phyloP scores from a whole-genome alignment of 345 rosid species.

The Mercurialis annua region DNA sequence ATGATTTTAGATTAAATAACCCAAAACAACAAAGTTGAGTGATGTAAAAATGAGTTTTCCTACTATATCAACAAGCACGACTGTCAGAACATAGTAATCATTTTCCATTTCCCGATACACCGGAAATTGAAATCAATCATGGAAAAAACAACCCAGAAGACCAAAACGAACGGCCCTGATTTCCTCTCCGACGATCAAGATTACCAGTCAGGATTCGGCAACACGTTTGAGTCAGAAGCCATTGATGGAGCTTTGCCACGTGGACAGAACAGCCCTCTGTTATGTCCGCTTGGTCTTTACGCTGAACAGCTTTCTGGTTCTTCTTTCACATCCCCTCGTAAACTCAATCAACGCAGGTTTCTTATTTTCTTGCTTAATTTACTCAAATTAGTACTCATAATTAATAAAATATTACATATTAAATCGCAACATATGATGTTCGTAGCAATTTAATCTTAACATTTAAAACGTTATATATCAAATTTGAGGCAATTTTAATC shows the following conservation, averaged over 20 bases:
- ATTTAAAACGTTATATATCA: too few relatives aligned
- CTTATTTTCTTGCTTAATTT: neutral
- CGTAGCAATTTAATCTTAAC: too few relatives aligned
- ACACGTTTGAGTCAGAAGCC: conserved; percentile 73
- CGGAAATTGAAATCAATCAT: neutral
- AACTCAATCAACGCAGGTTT: conserved; percentile 68
- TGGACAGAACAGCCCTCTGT: conserved; percentile 82
- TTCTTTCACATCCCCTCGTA: conserved; percentile 90
- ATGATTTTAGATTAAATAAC: too few relatives aligned
- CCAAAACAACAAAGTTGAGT: too few relatives aligned
- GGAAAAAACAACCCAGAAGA: neutral
- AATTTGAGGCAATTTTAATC: too few relatives aligned
- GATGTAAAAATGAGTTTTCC: too few relatives aligned
- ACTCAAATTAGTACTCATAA: neutral
- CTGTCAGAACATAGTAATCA: too few relatives aligned
- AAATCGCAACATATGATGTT: too few relatives aligned
- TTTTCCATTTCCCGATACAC: neutral
- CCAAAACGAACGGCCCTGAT: conserved; percentile 7
- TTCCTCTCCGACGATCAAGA: conserved; percentile 30
- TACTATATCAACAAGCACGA: too few relatives aligned
- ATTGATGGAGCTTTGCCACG: conserved; percentile 72
- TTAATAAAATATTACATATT: too few relatives aligned
- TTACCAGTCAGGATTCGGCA: conserved; percentile 69
- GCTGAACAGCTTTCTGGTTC: conserved; percentile 98
- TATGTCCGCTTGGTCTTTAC: conserved; percentile 84